phyloP scores from a whole-genome alignment of 1,139 yeast species.

The Yamadazyma dushanensis region DNA sequence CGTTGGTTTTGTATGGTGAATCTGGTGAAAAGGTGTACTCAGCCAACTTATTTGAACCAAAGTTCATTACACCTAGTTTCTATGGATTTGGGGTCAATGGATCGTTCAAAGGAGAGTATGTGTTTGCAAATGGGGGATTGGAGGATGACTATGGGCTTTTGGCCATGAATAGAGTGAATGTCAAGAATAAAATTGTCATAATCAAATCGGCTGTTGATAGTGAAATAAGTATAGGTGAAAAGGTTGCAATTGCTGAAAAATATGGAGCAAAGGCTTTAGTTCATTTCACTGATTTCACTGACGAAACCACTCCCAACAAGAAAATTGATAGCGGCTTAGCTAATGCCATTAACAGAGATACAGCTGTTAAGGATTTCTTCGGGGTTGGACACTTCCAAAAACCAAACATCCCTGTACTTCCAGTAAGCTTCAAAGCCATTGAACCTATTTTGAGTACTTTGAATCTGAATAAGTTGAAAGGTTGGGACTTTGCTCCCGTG shows the following conservation, averaged over 20 bases:
- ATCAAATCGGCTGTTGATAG: constrained; percentile 20
- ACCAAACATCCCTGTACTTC: constrained; percentile 33
- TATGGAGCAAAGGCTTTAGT: constrained; percentile 32
- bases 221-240: constrained; percentile 24
- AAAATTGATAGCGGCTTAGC: constrained; percentile 7
- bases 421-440: constrained; percentile 33
- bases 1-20: constrained; percentile 27
- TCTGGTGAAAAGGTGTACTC: constrained; percentile 23
- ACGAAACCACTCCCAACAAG: constrained; percentile 7
- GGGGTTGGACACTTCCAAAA: constrained; percentile 8
- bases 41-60: constrained; percentile 28
- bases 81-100: constrained; percentile 34
- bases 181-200: constrained; percentile 31
- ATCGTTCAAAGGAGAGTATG: constrained; percentile 23
- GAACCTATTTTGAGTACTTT: constrained; percentile 35
- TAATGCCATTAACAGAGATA: constrained; percentile 25
- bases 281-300: constrained; percentile 22
- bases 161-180: constrained; percentile 19
- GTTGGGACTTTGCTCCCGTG: constrained; percentile 31
- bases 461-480: constrained; percentile 14
- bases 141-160: constrained; percentile 29
- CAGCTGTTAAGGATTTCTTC: constrained; percentile 16
- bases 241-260: constrained; percentile 27
- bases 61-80: constrained; percentile 37
- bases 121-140: constrained; percentile 34